Evolutionary conservation across 345 rosid species (phyloP), one percentile per base, ranked within the genome.

Genomic region (Stellera chamaejasme): DNA sequence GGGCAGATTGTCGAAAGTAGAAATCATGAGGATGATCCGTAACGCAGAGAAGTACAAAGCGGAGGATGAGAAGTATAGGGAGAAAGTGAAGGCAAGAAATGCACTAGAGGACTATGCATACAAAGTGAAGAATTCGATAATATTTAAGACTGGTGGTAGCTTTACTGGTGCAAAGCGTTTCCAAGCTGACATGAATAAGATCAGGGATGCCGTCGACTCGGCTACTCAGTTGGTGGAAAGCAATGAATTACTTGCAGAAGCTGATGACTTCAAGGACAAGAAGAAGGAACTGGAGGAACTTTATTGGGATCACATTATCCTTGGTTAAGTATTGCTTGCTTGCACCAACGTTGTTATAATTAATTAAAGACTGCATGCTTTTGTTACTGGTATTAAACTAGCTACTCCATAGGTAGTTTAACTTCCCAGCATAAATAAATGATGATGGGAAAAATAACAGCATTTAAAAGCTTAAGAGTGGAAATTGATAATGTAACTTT

Each of bases 21-120:
- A 84, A 55, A 82, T 84, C 0, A 82, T 79, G 76, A 82, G 72
- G 75, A 84, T 84, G 92, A 88, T 84, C 2, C 80, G 79, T 58
- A 88, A 84, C 39, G 92, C 92, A 0, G 92, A 84, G 75, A 82
- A 84, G 65, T 84, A 84, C 77, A 84, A 84, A 76, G 48, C 88
- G 0, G 92, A 82, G 51, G 92, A 82, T 1, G 88, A 84, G 41
- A 85, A 82, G 10, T 85, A 84, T 79, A 84, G 79, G 69, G 82
- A 82, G 73, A 83, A 83, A 70, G 85, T 79, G 0, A 85, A 84
- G 10, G 70, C 91, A 48, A 84, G 79, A 66, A 84, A 84, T 19
- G 66, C 84, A 2, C 50, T 83, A 7, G 23, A 19, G 23, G 23
- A 19, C 23, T 19, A 81, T 26, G 75, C 87, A 2, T 81, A 81